These are phyloP conservation scores for Melianthus villosus DNA, from an alignment of 441 rosid genomes.

Conservation along the genomic window DNA sequence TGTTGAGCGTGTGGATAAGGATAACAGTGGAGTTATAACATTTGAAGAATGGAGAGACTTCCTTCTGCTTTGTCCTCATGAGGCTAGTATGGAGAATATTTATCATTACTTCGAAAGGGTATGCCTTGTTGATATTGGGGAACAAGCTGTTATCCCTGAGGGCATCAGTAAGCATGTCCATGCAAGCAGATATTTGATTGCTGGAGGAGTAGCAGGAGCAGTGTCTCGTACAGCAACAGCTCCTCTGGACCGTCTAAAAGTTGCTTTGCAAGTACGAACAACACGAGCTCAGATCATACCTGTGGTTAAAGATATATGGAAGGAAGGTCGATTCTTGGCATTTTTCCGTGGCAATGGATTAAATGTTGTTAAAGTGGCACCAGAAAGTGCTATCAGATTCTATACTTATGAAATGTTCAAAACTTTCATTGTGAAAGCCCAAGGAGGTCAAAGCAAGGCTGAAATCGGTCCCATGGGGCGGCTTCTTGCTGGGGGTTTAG, in stretches of 20 bases:
- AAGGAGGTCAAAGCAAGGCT: constrained; percentile 33
- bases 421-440: constrained; percentile 28
- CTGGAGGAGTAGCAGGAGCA: constrained; percentile 95
- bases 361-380: constrained; percentile 86
- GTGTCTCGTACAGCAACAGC: constrained; percentile 93
- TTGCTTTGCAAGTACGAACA: constrained; percentile 79
- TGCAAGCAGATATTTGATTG: constrained; percentile 55
- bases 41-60: constrained; percentile 98
- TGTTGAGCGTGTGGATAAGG: constrained; percentile 93
- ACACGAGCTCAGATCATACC: constrained; percentile 33
- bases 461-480: constrained; percentile 58
- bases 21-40: constrained; percentile 78
- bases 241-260: constrained; percentile 82
- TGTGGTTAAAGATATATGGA: constrained; percentile 57
- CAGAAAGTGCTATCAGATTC: constrained; percentile 94
- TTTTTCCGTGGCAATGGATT: constrained; percentile 90
- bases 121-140: constrained; percentile 86
- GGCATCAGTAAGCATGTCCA: constrained; percentile 78
- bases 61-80: constrained; percentile 79
- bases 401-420: constrained; percentile 73
- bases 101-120: constrained; percentile 86
- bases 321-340: constrained; percentile 53
- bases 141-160: constrained; percentile 82
- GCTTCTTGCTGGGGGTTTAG: constrained; percentile 78
- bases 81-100: constrained; percentile 75